Conservation (phyloP, 1,284 basidiomycete species). For the Leccinum angustisporum region DNA sequence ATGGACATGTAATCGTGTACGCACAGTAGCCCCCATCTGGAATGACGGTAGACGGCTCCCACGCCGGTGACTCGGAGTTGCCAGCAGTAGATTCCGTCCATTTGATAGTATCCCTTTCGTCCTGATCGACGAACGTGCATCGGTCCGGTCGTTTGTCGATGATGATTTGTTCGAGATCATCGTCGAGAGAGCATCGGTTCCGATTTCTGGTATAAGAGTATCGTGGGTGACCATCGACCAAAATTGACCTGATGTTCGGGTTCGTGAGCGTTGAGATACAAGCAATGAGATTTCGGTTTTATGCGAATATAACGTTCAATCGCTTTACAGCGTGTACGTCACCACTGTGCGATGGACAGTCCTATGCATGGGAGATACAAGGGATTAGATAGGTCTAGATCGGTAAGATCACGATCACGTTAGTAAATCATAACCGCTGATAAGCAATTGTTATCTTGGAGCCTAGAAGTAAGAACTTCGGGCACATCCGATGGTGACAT, state of each 20-base stretch:
- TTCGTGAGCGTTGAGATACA: background rate
- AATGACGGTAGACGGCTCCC: background rate
- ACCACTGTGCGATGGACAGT: background rate
- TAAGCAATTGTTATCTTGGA: background rate
- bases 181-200: slow-evolving; percentile 7
- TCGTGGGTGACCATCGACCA: slow-evolving; percentile 4
- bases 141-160: background rate
- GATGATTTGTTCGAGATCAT: slow-evolving; percentile 8
- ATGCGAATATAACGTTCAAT: background rate
- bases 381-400: background rate
- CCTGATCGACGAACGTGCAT: background rate
- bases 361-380: background rate
- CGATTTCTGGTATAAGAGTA: slow-evolving; percentile 10
- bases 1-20: background rate
- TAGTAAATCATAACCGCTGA: background rate
- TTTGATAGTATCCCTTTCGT: background rate
- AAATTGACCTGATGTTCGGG: background rate
- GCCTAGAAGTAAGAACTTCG: background rate
- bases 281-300: background rate
- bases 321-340: background rate
- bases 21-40: background rate
- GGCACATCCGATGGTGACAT: background rate
- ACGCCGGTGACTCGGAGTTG: slow-evolving; percentile 6
- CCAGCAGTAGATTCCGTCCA: too few relatives aligned
- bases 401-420: background rate